phyloP scores from a whole-genome alignment of 805 yeast species.

The Kluyveromyces nonfermentans region DNA sequence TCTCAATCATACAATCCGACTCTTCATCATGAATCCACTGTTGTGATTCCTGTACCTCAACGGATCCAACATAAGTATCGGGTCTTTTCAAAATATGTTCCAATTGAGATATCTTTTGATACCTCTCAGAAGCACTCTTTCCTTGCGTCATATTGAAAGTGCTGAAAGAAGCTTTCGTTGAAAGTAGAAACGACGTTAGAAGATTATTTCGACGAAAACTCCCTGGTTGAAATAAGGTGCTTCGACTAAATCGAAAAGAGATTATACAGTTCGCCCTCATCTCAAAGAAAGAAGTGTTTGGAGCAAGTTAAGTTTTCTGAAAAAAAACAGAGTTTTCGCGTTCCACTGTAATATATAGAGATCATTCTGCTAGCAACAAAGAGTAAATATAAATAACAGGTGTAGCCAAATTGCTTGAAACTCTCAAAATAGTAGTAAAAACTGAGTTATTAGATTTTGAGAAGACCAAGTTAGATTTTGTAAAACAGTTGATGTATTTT shows the following conservation, averaged over 20 bases:
- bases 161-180: neutral
- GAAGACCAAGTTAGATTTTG: too few relatives aligned
- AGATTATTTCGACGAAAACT: neutral
- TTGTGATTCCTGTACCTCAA: slow-evolving; percentile 66
- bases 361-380: too few relatives aligned
- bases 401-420: too few relatives aligned
- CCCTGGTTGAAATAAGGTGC: neutral
- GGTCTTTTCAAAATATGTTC: slow-evolving; percentile 97
- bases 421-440: too few relatives aligned
- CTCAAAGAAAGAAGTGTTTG: neutral
- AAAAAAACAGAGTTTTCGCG: neutral
- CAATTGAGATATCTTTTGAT: slow-evolving; percentile 88
- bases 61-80: slow-evolving; percentile 94
- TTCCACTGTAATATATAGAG: too few relatives aligned
- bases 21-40: slow-evolving; percentile 82
- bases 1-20: slow-evolving; percentile 47
- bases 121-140: slow-evolving; percentile 55
- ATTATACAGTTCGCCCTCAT: neutral
- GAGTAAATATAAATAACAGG: too few relatives aligned
- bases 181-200: neutral
- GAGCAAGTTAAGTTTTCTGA: too few relatives aligned
- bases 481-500: too few relatives aligned
- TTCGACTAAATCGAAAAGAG: neutral
- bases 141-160: slow-evolving; percentile 8
- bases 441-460: too few relatives aligned